Evolutionary conservation across 129 eudicot species (phyloP), one percentile per base, ranked within the genome.

Genomic region (Centaurea solstitialis): DNA sequence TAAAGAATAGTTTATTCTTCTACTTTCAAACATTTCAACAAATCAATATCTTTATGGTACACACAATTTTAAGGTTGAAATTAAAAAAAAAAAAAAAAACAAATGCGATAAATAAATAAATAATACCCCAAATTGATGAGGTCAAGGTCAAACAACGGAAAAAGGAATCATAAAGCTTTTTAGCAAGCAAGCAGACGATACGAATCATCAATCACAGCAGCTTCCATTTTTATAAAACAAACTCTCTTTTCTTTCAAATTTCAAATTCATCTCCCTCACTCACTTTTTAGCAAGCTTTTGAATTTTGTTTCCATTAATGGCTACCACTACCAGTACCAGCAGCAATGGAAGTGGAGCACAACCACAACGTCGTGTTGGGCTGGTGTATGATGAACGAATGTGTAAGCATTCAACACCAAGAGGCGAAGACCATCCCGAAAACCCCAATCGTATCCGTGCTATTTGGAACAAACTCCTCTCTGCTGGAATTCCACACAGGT

Each of bases 331-430:
- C n/a, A n/a, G n/a, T n/a, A n/a, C n/a, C n/a, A n/a, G 57, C 67
- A 72, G 9, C 59, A 76, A 73, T 11, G 64, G 45, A 67, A 45
- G 26, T 45, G 80, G 65, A 66, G 18, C 76, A 70, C 83, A 80
- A 26, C 7, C 39, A 59, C 79, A 13, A 17, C 92, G 89, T 9
- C 93, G 97, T 38, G 99, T 96, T 7, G 99, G 99, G 22, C 45
- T 96, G 83, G 83, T 93, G 1, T 93, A 89, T 35, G 97, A 96
- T 70, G 97, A 89, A 74, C 76, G 97, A 68, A 96, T 96, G 98
- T 88, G 97, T 64, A 84, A 88, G 53, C 99, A 96, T 82, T 70
- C 73, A 17, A 79, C 85, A 18, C 92, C 98, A 7, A 57, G 22
- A 9, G 89, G 76, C 66, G 89, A 88, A 17, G 15, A 22, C 53